Evolutionary conservation across 768 basidiomycete genomes (phyloP), one percentile per base, ranked within the genome.

Genomic region (Auriscalpium microsporum): DNA sequence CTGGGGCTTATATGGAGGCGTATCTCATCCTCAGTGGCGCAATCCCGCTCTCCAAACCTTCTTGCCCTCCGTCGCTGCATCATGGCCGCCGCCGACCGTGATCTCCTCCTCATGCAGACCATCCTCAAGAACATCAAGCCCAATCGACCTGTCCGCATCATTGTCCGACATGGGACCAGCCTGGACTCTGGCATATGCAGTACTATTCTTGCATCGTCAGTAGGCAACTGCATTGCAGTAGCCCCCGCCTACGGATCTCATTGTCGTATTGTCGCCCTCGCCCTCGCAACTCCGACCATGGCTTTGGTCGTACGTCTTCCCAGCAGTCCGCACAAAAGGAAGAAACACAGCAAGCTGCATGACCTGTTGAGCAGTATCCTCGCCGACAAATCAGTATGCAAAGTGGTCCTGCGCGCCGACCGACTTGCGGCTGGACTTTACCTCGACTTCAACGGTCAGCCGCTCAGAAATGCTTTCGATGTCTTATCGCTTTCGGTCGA

Each of bases 241-340:
- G 71, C 80, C 8, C 74, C 78, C 0, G 65, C 67, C 0, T 79
- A 76, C 56, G 72, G 68, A 3, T 10, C 67, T 0, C 64, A 67
- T 7, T 71, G 71, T 36, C 57, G 61, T 9, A 60, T 81, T 10
- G 67, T 64, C 0, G 61, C 63, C 1, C 60, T 81, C 1, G 76
- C 77, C 0, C 67, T 81, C 40, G 65, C 78, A 5, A 71, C 78
- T 0, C 47, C 56, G 6, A 65, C 70, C 0, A 62, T 58, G 0
- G 71, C 69, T 1, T 64, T 82, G 2, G n/a, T 42, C 8, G 10
- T 52, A 1, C 21, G n/a, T n/a, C n/a, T n/a, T n/a, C n/a, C n/a
- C n/a, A n/a, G n/a, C n/a, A n/a, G n/a, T n/a, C n/a, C n/a, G n/a
- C n/a, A n/a, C n/a, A n/a, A n/a, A n/a, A n/a, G n/a, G n/a, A n/a